Evolutionary conservation across 805 yeast genomes (phyloP).

Genomic region (Trichomonascus vanleenenianus): DNA sequence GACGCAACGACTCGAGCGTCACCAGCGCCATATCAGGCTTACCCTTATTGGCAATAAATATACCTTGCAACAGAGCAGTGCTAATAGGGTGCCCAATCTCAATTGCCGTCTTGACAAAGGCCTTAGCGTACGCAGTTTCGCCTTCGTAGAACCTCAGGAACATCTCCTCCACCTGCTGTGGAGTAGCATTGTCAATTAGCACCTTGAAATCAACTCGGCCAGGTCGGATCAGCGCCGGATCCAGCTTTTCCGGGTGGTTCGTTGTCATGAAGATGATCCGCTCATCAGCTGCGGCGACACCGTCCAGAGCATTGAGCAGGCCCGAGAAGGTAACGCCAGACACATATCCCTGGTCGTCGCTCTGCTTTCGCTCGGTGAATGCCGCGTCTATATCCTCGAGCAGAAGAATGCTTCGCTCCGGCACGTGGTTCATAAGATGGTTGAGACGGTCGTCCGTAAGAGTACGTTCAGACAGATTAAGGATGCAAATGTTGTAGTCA

Average conservation of each 20-base stretch:
- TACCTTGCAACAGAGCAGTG: conserved; percentile 92
- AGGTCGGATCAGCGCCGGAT: conserved; percentile 89
- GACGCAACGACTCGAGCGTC: conserved; percentile 37
- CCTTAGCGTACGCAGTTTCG: conserved; percentile 47
- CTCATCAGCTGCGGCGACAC: conserved; percentile 96
- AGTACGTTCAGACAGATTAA: conserved; percentile 84
- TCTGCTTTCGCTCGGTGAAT: conserved; percentile 71
- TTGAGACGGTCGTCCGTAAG: conserved; percentile 91
- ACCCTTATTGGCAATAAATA: conserved; percentile 85
- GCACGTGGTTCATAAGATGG: conserved; percentile 93
- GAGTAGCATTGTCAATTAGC: conserved; percentile 79
- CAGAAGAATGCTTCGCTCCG: conserved; percentile 75
- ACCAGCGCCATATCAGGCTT: conserved; percentile 68
- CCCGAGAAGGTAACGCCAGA: conserved; percentile 96
- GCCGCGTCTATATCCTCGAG: conserved; percentile 97
- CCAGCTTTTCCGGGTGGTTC: conserved; percentile 89
- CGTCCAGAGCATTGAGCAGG: conserved; percentile 85
- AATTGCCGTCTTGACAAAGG: conserved; percentile 38
- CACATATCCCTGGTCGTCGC: conserved; percentile 65
- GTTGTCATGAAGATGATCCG: conserved; percentile 97
- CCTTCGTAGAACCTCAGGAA: conserved; percentile 76
- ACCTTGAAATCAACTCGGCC: conserved; percentile 88
- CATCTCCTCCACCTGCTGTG: conserved; percentile 73
- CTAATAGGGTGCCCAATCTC: conserved; percentile 54
- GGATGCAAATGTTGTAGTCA: conserved; percentile 89